A percentile compares a stretch with the other conserved stretches of the same genome.
Conservation (phyloP, 1,139 yeast species). For the Petasospora fabianii region DNA sequence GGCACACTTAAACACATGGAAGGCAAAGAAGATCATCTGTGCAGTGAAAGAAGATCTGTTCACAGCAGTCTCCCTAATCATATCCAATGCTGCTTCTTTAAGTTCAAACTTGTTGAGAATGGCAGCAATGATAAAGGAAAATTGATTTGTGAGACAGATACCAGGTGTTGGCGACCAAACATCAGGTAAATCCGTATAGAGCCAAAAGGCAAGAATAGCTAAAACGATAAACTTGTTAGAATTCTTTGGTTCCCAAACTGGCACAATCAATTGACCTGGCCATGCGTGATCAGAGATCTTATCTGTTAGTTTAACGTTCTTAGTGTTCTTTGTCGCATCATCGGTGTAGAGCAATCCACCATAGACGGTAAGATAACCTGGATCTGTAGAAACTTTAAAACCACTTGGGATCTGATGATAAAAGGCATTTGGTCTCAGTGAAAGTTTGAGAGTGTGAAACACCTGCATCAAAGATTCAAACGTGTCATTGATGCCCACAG, state of each 20-base stretch:
- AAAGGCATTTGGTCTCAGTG: constrained; percentile 77
- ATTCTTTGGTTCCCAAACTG: constrained; percentile 66
- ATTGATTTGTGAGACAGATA: constrained; percentile 67
- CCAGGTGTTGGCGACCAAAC: constrained; percentile 91
- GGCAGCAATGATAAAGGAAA: constrained; percentile 38
- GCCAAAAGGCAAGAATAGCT: constrained; percentile 59
- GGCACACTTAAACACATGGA: constrained; percentile 63
- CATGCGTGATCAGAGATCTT: constrained; percentile 47
- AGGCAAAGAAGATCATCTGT: constrained; percentile 63
- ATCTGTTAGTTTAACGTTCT: constrained; percentile 24
- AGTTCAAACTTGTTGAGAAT: constrained; percentile 35
- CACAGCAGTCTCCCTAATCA: constrained; percentile 45
- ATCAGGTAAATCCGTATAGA: constrained; percentile 91
- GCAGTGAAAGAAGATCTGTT: constrained; percentile 40
- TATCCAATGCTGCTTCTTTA: constrained; percentile 36
- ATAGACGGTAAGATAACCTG: constrained; percentile 81
- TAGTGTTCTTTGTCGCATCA: constrained; percentile 43
- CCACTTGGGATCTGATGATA: constrained; percentile 62
- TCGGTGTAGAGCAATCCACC: constrained; percentile 73
- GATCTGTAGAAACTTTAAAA: constrained; percentile 64
- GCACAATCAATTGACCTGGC: constrained; percentile 90
- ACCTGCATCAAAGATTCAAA: constrained; percentile 54
- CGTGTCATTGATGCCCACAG: constrained; percentile 52
- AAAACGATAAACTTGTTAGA: constrained; percentile 45
- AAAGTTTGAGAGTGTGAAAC: constrained; percentile 64